Evolutionary conservation across 768 basidiomycete genomes (phyloP).

Genomic region (Rhodocollybia butyracea): DNA sequence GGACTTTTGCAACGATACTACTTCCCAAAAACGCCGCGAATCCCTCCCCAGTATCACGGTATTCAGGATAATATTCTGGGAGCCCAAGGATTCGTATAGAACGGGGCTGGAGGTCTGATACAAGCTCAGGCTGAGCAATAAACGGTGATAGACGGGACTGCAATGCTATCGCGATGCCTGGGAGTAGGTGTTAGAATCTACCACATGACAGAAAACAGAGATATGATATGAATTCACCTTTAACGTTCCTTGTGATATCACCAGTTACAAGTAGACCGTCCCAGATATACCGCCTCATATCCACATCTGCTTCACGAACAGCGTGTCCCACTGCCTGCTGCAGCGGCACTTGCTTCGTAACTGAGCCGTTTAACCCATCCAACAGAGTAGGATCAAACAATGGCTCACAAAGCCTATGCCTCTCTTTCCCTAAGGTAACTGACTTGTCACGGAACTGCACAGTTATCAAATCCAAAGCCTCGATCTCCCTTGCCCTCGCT

Average conservation of each 20-base stretch:
- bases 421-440: slow-evolving; percentile 79
- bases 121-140: slow-evolving; percentile 59
- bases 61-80: slow-evolving; percentile 91
- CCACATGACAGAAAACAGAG: slow-evolving; percentile 3
- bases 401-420: slow-evolving; percentile 90
- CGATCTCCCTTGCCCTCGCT: slow-evolving; percentile 78
- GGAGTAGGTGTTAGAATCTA: too few species aligned
- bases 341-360: slow-evolving; percentile 39
- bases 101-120: slow-evolving; percentile 72
- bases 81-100: slow-evolving; percentile 59
- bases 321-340: slow-evolving; percentile 68
- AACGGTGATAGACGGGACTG: slow-evolving; percentile 69
- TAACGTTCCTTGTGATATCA: slow-evolving; percentile 65
- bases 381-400: slow-evolving; percentile 74
- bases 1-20: slow-evolving; percentile 83
- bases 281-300: slow-evolving; percentile 71
- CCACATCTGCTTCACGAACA: slow-evolving; percentile 57
- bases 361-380: slow-evolving; percentile 25
- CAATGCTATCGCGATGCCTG: slow-evolving; percentile 65
- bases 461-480: slow-evolving; percentile 78
- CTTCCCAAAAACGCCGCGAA: slow-evolving; percentile 78
- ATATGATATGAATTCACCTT: slow-evolving; percentile 42
- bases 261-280: slow-evolving; percentile 81
- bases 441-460: slow-evolving; percentile 69
- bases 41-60: slow-evolving; percentile 80